Evolutionary conservation across 306 rosid genomes (phyloP), one percentile per base, ranked within the genome.

Genomic region (Lathyrus tuberosus): DNA sequence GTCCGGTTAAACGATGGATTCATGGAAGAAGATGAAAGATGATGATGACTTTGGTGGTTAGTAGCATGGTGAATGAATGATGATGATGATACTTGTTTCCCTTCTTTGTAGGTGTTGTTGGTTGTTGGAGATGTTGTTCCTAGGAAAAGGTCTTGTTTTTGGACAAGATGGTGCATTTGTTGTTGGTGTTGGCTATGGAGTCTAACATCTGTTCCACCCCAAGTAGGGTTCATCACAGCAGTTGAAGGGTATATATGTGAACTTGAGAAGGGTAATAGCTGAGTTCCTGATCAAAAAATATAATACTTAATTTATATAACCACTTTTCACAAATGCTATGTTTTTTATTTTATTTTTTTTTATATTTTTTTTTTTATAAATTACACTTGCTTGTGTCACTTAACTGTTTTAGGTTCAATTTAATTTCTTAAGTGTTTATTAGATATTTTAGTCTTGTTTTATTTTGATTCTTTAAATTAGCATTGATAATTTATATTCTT

Each of bases 191-290:
- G 80, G 76, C 69, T 78, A 5, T 81, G 89, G 60, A 83, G 43
- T 57, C 88, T 78, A 31, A 77, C 73, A 56, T 90, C 90, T 20
- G 51, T 70, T 43, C 82, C 85, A 15, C 69, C 70, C 96, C 96
- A 89, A n/a, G 56, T 41, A 24, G 91, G 83, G 79, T 76, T 87
- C 75, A 83, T 68, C 63, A 83, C 54, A 15, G 75, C 48, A 56
- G 84, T 68, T 41, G 91, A 81, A 18, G 95, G 85, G 73, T 86
- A 86, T 2, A 80, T 82, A 22, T 83, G 85, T 57, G 97, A 71
- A 74, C 81, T 70, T 43, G 97, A 67, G 65, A 90, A 83, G 7
- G 97, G 86, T 18, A 86, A 26, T 73, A 91, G 48, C 16, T 82
- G 96, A 17, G 86, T 80, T n/a, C 97, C 99, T 91, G 93, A 74